Conservation (phyloP, 2,329 filamentous ascomycete species). For the Aspergillus tamarii region DNA sequence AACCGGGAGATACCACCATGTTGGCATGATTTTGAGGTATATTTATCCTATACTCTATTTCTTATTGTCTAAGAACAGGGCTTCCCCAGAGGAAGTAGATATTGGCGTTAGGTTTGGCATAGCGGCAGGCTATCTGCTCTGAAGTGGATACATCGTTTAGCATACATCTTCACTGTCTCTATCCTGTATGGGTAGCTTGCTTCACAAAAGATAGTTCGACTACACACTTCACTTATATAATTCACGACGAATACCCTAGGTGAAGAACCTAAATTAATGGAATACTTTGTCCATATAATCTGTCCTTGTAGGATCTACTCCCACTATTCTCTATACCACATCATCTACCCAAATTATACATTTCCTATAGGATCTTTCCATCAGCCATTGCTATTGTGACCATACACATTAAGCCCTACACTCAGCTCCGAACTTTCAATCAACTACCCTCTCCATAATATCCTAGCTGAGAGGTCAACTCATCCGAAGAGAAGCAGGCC, state of each 20-base stretch:
- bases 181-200: neutral
- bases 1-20: conserved; percentile 37
- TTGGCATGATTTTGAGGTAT: conserved; percentile 17
- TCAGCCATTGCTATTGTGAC: neutral
- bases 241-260: neutral
- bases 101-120: conserved; percentile 4
- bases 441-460: too few species aligned
- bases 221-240: neutral
- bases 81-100: conserved; percentile 3
- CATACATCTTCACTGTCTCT: neutral
- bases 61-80: neutral
- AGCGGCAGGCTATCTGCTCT: neutral
- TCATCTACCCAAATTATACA: neutral
- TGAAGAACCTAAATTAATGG: neutral
- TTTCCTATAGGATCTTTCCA: neutral
- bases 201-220: neutral
- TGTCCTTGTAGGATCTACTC: neutral
- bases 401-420: neutral
- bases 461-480: neutral
- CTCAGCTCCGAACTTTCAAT: neutral
- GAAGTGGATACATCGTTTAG: neutral
- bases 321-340: neutral
- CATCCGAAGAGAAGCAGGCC: neutral
- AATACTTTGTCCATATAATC: neutral
- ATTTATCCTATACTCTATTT: conserved; percentile 16